Percentiles rank a stretch among this genome's conserved stretches.
Evolutionary conservation across 805 yeast species (phyloP).

Genomic region (Starmerella stigmatis): DNA sequence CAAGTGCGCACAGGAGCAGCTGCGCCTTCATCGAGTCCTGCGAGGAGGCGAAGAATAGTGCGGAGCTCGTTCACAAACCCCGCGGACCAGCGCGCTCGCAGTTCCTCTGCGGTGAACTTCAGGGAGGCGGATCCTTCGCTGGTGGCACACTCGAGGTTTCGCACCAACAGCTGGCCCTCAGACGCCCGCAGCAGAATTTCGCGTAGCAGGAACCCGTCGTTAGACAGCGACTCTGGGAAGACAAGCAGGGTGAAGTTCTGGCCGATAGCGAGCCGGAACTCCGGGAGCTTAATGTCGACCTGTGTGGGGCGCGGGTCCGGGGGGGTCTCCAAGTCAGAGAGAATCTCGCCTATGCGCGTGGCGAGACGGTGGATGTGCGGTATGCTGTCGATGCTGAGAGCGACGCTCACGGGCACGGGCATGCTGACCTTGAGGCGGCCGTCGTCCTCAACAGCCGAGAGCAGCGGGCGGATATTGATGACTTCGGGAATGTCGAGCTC

Average conservation of each 20-base stretch:
- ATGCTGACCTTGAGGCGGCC: not conserved
- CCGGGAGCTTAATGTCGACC: slow-evolving; percentile 19
- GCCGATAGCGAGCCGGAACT: slow-evolving; percentile 18
- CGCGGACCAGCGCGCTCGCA: not conserved
- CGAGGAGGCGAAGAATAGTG: not conserved
- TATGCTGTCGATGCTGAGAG: slow-evolving; percentile 2
- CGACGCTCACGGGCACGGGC: slow-evolving; percentile 7
- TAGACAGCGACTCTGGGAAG: slow-evolving; percentile 15
- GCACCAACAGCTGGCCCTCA: slow-evolving; percentile 17
- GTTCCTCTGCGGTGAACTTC: not conserved
- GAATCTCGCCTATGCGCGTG: not conserved
- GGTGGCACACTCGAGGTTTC: not conserved
- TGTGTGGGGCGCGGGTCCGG: slow-evolving; percentile 16
- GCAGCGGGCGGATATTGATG: slow-evolving; percentile 16
- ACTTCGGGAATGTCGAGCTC: slow-evolving; percentile 12
- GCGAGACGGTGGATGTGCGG: not conserved
- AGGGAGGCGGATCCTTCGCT: not conserved
- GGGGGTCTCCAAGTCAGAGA: slow-evolving; percentile 13
- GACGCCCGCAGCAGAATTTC: slow-evolving; percentile 19
- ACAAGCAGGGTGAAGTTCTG: slow-evolving; percentile 14
- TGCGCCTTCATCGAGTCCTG: not conserved
- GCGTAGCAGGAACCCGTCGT: slow-evolving; percentile 7
- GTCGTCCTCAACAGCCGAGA: not conserved
- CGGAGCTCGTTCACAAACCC: not conserved
- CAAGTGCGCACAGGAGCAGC: not conserved